These are phyloP conservation scores for Aureobasidium zeae DNA, from an alignment of 2,329 filamentous ascomycete species.

Conservation along the genomic window DNA sequence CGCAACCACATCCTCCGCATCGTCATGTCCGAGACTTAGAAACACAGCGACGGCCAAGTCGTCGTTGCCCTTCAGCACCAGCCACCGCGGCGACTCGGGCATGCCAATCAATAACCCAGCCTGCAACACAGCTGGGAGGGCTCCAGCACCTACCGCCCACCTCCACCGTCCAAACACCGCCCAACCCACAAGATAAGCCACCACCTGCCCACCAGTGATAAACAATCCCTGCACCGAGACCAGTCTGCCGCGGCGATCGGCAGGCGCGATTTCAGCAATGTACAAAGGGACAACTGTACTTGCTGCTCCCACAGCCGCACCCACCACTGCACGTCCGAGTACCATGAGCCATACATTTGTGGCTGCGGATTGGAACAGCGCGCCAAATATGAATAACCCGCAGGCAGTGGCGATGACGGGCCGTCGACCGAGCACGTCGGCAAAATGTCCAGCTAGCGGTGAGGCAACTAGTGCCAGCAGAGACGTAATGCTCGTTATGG, in stretches of 20 bases:
- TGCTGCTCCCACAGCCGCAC: conserved; percentile 63
- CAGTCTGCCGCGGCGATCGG: conserved; percentile 58
- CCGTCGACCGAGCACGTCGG: conserved; percentile 40
- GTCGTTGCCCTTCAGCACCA: conserved; percentile 59
- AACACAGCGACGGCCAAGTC: conserved; percentile 58
- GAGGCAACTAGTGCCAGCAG: conserved; percentile 49
- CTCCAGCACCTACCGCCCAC: conserved; percentile 85
- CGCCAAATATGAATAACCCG: conserved; percentile 58
- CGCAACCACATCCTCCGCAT: conserved; percentile 43
- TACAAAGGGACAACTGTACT: conserved; percentile 72
- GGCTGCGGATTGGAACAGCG: conserved; percentile 54
- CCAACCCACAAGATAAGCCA: conserved; percentile 82
- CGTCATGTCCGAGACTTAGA: conserved; percentile 28
- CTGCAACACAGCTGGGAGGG: conserved; percentile 65
- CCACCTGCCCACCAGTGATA: conserved; percentile 78
- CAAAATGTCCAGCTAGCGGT: conserved; percentile 45
- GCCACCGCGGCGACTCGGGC: conserved; percentile 84
- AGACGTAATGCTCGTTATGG: conserved; percentile 50
- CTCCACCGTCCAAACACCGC: conserved; percentile 61
- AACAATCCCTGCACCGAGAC: conserved; percentile 77
- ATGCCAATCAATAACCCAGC: conserved; percentile 58
- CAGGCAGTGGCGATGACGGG: conserved; percentile 47
- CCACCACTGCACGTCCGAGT: conserved; percentile 57
- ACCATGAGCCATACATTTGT: conserved; percentile 56
- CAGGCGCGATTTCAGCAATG: conserved; percentile 24